Base-by-base conservation (phyloP, 2,329 filamentous ascomycete genomes). In the Arthroderma uncinatum region DNA sequence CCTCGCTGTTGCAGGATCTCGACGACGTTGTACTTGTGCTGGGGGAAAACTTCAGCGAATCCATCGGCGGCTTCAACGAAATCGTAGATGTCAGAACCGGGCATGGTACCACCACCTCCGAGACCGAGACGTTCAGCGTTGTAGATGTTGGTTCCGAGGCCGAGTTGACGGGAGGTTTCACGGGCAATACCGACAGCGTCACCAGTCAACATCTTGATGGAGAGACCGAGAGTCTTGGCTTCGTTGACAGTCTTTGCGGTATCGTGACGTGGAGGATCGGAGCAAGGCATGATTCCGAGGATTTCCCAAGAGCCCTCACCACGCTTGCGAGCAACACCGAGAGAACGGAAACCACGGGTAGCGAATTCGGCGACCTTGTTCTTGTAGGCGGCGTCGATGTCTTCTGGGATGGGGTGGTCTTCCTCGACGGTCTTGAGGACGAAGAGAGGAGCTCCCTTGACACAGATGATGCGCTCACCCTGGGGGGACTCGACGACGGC, bases 151-250 rank as follows among this genome's bases (percentile, higher is more conserved):
- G 89, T 93, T 67, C 89, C 89, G 60, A 95, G 85, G 78, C 89
- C 89, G 63, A 95, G 86, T 75, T 93, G 88, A 68, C 89, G 87
- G 56, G 89, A 93, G 65, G 89, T 94, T 75, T 95, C 89, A 77
- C 87, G 85, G 66, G 89, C 89, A 71, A 95, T 95, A 73, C 89
- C 90, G 70, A 95, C 89, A 64, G 90, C 89, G 71, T 95, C 89
- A 81, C 89, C 89, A 75, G 90, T 95, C 76, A 95, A 82, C 89
- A 95, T 95, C 81, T 95, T 95, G 76, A 95, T 90, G 64, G 86
- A 90, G 61, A 95, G 79, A 79, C 89, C 89, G 59, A 95, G 83
- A 62, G 78, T 81, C 80, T 93, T 92, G 68, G 89, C 89, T 75
- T 95, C 89, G 72, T 87, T 86, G 76, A 95, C 87, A 61, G 90